Evolutionary conservation across 78 protist species (phyloP).

Genomic region (Chrysochromulina parva): DNA sequence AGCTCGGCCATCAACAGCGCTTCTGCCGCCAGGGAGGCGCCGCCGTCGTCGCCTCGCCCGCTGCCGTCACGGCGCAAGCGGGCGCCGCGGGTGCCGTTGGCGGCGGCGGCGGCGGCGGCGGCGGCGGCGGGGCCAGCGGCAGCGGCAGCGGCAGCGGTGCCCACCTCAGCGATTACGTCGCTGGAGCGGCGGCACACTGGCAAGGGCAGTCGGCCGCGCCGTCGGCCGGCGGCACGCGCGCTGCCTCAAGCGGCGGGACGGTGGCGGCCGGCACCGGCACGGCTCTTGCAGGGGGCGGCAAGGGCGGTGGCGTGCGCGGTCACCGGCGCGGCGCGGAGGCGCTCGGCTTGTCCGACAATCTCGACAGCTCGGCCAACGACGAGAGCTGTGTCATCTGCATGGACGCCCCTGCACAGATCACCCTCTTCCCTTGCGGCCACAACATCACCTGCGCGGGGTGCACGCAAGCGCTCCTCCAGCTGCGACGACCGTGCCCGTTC

Average conservation of each 20-base stretch:
- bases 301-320: too few relatives aligned
- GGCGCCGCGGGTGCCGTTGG: not conserved
- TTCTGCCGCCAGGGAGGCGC: not conserved
- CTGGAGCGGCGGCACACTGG: not conserved
- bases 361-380: not conserved
- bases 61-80: not conserved
- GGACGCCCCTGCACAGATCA: not conserved
- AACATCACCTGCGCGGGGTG: not conserved
- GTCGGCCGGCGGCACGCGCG: not conserved
- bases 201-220: not conserved
- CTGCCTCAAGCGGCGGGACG: not conserved
- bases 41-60: too few relatives aligned
- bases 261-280: too few relatives aligned
- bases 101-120: not conserved
- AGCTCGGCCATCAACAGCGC: constrained; percentile 8
- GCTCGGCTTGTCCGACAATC: not conserved
- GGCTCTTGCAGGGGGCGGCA: too few relatives aligned
- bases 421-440: not conserved
- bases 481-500: not conserved
- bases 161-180: not conserved
- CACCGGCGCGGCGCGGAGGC: not conserved
- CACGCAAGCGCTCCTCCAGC: not conserved
- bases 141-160: not conserved
- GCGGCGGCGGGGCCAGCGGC: not conserved
- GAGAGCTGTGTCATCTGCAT: not conserved